phyloP scores from a whole-genome alignment of 2,329 filamentous ascomycete species.

The Dactylella cylindrospora region DNA sequence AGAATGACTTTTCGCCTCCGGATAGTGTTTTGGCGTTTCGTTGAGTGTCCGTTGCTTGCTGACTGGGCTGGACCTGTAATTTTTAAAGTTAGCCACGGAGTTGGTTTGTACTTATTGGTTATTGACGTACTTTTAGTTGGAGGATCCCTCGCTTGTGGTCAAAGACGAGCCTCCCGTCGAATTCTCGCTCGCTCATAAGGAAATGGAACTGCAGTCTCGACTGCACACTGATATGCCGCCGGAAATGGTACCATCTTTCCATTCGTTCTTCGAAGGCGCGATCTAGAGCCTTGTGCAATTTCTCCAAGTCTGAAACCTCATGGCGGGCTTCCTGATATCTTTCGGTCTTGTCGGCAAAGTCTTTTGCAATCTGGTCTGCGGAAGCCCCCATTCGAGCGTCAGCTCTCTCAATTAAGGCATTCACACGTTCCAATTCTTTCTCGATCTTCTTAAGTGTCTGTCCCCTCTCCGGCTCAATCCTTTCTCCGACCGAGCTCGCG shows the following conservation, averaged over 20 bases:
- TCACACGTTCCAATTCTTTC: slow-evolving; percentile 9
- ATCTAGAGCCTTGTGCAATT: slow-evolving; percentile 52
- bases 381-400: slow-evolving; percentile 36
- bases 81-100: background rate
- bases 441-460: slow-evolving; percentile 63
- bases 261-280: slow-evolving; percentile 61
- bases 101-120: background rate
- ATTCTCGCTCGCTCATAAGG: slow-evolving; percentile 83
- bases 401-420: slow-evolving; percentile 18
- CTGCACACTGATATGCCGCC: slow-evolving; percentile 78
- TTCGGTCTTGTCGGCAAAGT: slow-evolving; percentile 38
- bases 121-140: slow-evolving; percentile 66
- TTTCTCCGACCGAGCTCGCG: slow-evolving; percentile 10
- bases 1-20: slow-evolving; percentile 96
- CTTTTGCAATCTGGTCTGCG: slow-evolving; percentile 26
- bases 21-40: slow-evolving; percentile 89
- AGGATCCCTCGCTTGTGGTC: slow-evolving; percentile 75
- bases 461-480: slow-evolving; percentile 50
- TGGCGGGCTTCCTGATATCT: slow-evolving; percentile 29
- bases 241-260: slow-evolving; percentile 76
- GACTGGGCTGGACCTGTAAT: slow-evolving; percentile 64
- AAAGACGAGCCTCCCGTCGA: slow-evolving; percentile 76
- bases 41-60: slow-evolving; percentile 59
- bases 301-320: slow-evolving; percentile 59
- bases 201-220: slow-evolving; percentile 85